Base-by-base conservation (phyloP, 345 rosid genomes). In the Salix brachista region DNA sequence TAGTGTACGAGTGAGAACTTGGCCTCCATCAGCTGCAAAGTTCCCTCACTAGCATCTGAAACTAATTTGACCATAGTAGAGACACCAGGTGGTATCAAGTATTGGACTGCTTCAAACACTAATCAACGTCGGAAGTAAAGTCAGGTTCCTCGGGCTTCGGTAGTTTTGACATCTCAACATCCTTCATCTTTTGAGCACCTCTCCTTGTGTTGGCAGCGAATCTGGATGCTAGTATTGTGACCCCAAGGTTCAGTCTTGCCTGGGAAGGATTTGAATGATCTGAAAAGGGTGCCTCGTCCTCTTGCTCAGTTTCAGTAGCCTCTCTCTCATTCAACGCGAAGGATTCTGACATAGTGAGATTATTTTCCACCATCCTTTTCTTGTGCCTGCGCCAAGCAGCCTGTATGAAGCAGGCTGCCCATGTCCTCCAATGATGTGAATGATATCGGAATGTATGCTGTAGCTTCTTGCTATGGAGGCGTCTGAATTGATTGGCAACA, bases 91-190 rank as follows among this genome's bases (percentile, higher is more conserved):
- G 61, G 25, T 58, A 32, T 17, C n/a, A 9, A 18, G 6, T 69
- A 21, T 19, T 28, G 3, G 39, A 42, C 62, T 25, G 13, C 28
- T 25, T 73, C 28, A 48, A 64, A 5, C 34, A 62, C 71, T 61
- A 74, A 41, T 75, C 80, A 76, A 60, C 74, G 62, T 68, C 95
- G 18, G 84, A 85, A 5, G 93, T 88, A 81, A 95, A 95, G 80
- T 93, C 94, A 0, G 98, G 99, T 30, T 95, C 99, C 64, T 89
- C 90, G 1, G 98, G 99, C 82, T 95, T 95, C 71, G 61, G 93
- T 56, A 93, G 84, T 85, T 89, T 95, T 3, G 86, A 92, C 93
- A 95, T 78, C 48, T 83, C 88, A 6, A 85, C 86, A 23, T 85
- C 90, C 72, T 89, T 93, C 70, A 84, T 56, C 86, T 89, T 95